Percentiles rank a stretch among this genome's conserved stretches.
Evolutionary conservation across 805 yeast species (phyloP).

Genomic region (Pichia exigua): DNA sequence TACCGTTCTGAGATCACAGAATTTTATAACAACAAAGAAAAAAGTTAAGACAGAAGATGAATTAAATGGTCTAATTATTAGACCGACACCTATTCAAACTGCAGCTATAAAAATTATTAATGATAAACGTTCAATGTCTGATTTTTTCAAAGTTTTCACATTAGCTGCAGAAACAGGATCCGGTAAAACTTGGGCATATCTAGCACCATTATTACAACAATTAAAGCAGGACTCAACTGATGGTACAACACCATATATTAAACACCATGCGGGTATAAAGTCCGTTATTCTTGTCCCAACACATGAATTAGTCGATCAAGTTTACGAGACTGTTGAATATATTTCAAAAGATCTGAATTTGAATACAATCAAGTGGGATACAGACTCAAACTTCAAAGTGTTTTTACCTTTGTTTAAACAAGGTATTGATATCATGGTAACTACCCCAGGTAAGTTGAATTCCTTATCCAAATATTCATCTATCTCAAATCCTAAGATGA

Average conservation of each 20-base stretch:
- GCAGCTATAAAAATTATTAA: slow-evolving; percentile 59
- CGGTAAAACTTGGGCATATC: slow-evolving; percentile 91
- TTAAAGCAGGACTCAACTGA: slow-evolving; percentile 42
- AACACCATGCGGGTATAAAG: slow-evolving; percentile 42
- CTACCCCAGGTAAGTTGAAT: slow-evolving; percentile 73
- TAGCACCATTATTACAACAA: slow-evolving; percentile 66
- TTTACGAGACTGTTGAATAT: slow-evolving; percentile 37
- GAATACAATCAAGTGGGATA: slow-evolving; percentile 52
- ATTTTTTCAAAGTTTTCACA: slow-evolving; percentile 52
- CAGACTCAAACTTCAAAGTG: slow-evolving; percentile 46
- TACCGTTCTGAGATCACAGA: slow-evolving; percentile 34
- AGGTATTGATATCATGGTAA: slow-evolving; percentile 70
- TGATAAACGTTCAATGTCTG: slow-evolving; percentile 29
- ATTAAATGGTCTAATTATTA: slow-evolving; percentile 31
- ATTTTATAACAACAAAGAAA: slow-evolving; percentile 21
- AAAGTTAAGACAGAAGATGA: slow-evolving; percentile 28
- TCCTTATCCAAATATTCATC: slow-evolving; percentile 27
- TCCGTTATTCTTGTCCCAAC: slow-evolving; percentile 83
- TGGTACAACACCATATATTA: slow-evolving; percentile 7
- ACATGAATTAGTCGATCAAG: slow-evolving; percentile 80
- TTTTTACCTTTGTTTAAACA: slow-evolving; percentile 39
- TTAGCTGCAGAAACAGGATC: slow-evolving; percentile 97
- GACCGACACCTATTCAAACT: slow-evolving; percentile 77
- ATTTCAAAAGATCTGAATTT: slow-evolving; percentile 32
- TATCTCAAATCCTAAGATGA: slow-evolving; percentile 27